phyloP scores from a whole-genome alignment of 306 rosid genomes.

The Pueraria montana region DNA sequence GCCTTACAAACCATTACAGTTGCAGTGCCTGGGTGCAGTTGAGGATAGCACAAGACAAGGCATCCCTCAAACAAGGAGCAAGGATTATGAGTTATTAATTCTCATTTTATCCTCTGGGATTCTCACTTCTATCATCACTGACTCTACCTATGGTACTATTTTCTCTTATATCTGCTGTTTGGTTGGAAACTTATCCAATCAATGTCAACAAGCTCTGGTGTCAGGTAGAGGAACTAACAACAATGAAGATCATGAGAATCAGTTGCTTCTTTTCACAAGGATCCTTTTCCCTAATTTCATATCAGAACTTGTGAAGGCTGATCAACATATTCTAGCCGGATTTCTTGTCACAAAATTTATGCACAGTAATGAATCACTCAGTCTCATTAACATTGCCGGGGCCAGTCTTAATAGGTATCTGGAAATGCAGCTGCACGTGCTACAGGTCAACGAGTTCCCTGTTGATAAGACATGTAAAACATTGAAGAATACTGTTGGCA shows the following conservation, averaged over 20 bases:
- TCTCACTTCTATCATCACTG: constrained; percentile 56
- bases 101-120: constrained; percentile 79
- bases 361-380: constrained; percentile 76
- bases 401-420: constrained; percentile 72
- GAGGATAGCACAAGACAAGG: constrained; percentile 77
- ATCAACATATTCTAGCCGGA: constrained; percentile 88
- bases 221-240: constrained; percentile 51
- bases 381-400: constrained; percentile 78
- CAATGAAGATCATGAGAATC: constrained; percentile 53
- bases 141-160: constrained; percentile 64
- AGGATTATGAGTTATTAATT: constrained; percentile 72
- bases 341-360: constrained; percentile 78
- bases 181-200: constrained; percentile 77
- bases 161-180: constrained; percentile 81
- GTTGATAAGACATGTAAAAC: constrained; percentile 58
- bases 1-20: constrained; percentile 72
- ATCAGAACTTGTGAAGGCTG: constrained; percentile 89
- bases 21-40: constrained; percentile 70
- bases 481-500: constrained; percentile 63
- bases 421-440: constrained; percentile 72
- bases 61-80: constrained; percentile 55
- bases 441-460: constrained; percentile 55
- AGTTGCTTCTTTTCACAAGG: constrained; percentile 61
- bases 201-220: constrained; percentile 64
- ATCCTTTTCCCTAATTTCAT: constrained; percentile 72